A percentile compares a stretch with the other conserved stretches of the same genome.
Evolutionary conservation across 257 asterid species (phyloP).

Genomic region (Rubia yunnanensis): DNA sequence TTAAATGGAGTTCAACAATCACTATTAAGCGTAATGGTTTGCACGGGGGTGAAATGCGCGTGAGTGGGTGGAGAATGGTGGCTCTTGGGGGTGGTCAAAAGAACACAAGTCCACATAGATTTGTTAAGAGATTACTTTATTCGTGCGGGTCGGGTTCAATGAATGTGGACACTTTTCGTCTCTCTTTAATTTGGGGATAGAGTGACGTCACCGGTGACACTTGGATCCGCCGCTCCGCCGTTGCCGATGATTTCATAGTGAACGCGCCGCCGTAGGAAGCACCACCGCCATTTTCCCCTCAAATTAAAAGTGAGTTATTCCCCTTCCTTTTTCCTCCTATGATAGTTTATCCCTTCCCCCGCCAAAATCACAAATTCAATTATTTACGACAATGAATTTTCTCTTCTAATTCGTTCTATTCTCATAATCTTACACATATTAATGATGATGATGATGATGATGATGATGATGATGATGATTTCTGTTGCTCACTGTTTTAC

Average conservation of each 20-base stretch:
- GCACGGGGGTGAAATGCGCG: not conserved
- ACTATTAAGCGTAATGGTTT: no score
- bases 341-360: conserved; percentile 29
- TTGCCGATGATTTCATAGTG: not conserved
- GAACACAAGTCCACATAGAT: not conserved
- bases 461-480: no score
- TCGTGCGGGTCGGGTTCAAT: not conserved
- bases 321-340: conserved; percentile 31
- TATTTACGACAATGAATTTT: no score
- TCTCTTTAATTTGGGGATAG: not conserved
- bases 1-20: no score
- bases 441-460: not conserved
- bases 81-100: conserved; percentile 1
- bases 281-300: conserved; percentile 21
- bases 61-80: conserved; percentile 1
- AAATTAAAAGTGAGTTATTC: conserved; percentile 3
- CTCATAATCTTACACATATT: not conserved
- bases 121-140: not conserved
- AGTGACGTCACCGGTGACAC: not conserved
- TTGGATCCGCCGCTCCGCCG: not conserved
- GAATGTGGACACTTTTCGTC: not conserved
- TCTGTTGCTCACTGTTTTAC: not conserved
- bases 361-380: conserved; percentile 1
- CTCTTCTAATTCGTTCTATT: not conserved
- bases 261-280: conserved; percentile 13